Base-by-base conservation (phyloP, 2,329 filamentous ascomycete species). In the Phialemonium atrogriseum region DNA sequence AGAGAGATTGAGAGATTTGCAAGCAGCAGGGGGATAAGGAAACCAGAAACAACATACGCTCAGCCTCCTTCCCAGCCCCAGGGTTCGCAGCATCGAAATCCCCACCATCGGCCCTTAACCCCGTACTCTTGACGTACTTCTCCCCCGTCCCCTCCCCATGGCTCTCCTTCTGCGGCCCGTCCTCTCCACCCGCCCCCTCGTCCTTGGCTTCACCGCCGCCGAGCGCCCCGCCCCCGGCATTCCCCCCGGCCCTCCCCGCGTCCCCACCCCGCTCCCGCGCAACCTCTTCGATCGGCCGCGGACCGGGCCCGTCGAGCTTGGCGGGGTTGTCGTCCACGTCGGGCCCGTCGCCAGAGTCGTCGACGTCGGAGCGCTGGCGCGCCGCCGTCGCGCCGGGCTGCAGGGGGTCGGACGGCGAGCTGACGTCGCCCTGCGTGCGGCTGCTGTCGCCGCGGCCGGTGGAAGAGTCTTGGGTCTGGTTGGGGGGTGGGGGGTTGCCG, bases 51-150 rank as follows among this genome's bases (percentile, higher is more conserved):
- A 14, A 63, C 68, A 57, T 54, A 79, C 80, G 68, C 42, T 80
- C 76, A 38, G 79, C 79, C 52, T 84, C 80, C 21, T 55, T 59
- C 4, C 76, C 77, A 9, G 80, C 80, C 9, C 79, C 79, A 0
- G 77, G 69, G 37, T 69, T 69, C 7, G 66, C 58, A 4, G 72
- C 76, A 44, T 83, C 79, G 47, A 82, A 81, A 43, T 82, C 65
- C 5, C 79, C 78, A 1, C 79, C 78, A 23, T 84, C 77, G 11
- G 76, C 73, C 20, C 61, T 55, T 17, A 81, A 50, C 0, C 78
- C 79, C 1, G 63, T 66, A 14, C 65, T 68, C 53, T 68, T 72
- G 40, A 79, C 63, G 36, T 70, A 70, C 44, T 70, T 47, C 49
- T 75, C 68, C 6, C 73, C 73, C 0, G 68, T 74, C 2, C 66